These are phyloP conservation scores for Aquilaria malaccensis DNA, from an alignment of 345 rosid species.

Conservation along the genomic window DNA sequence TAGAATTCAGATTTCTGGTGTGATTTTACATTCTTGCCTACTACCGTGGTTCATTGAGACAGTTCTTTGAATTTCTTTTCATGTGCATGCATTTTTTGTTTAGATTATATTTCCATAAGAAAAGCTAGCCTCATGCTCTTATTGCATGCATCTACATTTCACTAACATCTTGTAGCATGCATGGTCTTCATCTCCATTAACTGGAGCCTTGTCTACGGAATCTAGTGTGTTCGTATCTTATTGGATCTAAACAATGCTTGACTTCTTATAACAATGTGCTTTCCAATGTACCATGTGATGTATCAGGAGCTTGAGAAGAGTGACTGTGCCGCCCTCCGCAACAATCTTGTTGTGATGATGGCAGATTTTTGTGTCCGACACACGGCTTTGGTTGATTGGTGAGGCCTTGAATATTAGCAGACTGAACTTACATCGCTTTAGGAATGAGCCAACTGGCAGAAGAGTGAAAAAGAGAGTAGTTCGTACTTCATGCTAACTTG, in stretches of 20 bases:
- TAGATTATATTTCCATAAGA: too few species aligned
- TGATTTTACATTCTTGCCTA: too few species aligned
- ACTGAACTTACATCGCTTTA: slow-evolving; percentile 1
- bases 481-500: slow-evolving; percentile 1
- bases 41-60: too few species aligned
- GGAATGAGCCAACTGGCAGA: slow-evolving; percentile 8
- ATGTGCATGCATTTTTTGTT: too few species aligned
- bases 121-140: too few species aligned
- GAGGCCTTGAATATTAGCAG: slow-evolving; percentile 22
- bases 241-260: background rate
- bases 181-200: background rate
- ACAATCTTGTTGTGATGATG: slow-evolving; percentile 82
- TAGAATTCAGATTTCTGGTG: too few species aligned
- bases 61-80: too few species aligned
- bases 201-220: background rate
- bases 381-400: slow-evolving; percentile 94
- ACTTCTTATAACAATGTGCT: too few species aligned
- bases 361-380: slow-evolving; percentile 92
- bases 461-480: background rate
- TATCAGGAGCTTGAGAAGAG: slow-evolving; percentile 89
- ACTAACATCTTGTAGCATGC: background rate
- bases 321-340: slow-evolving; percentile 81
- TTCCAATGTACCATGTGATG: background rate
- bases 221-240: background rate
- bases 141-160: too few species aligned